These are phyloP conservation scores for Coemansia sp. DNA, from an alignment of 192 early-diverging fungal species.

Conservation along the genomic window DNA sequence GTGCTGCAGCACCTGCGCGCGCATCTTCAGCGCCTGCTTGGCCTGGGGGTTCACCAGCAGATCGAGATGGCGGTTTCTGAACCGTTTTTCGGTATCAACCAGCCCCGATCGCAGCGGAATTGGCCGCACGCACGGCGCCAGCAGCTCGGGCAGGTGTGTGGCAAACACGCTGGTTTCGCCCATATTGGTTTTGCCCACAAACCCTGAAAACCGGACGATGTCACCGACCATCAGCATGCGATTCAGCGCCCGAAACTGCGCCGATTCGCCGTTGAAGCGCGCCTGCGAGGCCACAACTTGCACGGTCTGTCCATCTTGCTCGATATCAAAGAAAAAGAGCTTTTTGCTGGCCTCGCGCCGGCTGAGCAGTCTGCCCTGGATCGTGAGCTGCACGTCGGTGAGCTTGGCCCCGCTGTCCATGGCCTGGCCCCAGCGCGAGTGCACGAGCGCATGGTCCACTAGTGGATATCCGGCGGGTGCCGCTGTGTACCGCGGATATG, in stretches of 20 bases:
- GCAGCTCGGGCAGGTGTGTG: conserved; percentile 45
- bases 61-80: conserved; percentile 69
- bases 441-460: conserved; percentile 6
- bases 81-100: conserved; percentile 64
- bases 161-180: conserved; percentile 70
- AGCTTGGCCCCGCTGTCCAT: conserved; percentile 30
- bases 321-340: conserved; percentile 69
- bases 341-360: conserved; percentile 69
- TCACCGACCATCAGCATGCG: conserved; percentile 59
- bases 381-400: conserved; percentile 22
- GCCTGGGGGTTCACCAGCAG: conserved; percentile 63
- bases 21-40: conserved; percentile 52
- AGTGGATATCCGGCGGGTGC: conserved; percentile 21
- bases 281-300: conserved; percentile 64
- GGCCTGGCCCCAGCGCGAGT: conserved; percentile 20
- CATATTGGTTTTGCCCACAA: conserved; percentile 64
- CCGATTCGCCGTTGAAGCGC: conserved; percentile 17
- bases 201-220: conserved; percentile 60
- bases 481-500: conserved; percentile 37
- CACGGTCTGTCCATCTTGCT: conserved; percentile 54
- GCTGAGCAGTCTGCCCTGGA: conserved; percentile 62
- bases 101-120: conserved; percentile 62
- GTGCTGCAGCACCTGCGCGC: conserved; percentile 58
- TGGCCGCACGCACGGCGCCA: conserved; percentile 65
- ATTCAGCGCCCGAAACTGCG: conserved; percentile 45